phyloP scores from a whole-genome alignment of 2,329 filamentous ascomycete genomes.

The Dactylellina haptotyla region DNA sequence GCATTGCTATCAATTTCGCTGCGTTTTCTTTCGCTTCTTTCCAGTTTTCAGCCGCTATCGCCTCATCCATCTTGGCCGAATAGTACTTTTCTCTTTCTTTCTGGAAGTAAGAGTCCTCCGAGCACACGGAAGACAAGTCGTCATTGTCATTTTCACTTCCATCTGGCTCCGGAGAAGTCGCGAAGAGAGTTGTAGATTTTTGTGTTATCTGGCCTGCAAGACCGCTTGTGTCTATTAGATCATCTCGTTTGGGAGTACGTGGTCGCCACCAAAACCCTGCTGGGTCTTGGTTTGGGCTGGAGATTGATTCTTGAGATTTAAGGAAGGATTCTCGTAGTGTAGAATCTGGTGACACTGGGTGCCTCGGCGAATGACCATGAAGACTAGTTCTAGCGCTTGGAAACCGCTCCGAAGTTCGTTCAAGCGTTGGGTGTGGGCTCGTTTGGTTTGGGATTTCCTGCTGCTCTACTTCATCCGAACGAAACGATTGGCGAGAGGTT shows the following conservation, averaged over 20 bases:
- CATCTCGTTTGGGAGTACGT: neutral
- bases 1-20: slow-evolving; percentile 11
- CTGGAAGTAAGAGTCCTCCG: slow-evolving; percentile 33
- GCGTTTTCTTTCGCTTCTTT: slow-evolving; percentile 28
- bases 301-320: neutral
- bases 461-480: neutral
- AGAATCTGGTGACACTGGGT: neutral
- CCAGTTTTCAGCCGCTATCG: slow-evolving; percentile 17
- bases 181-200: neutral
- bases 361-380: neutral
- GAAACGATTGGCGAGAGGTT: neutral
- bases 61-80: slow-evolving; percentile 1
- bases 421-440: neutral
- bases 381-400: neutral
- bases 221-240: neutral
- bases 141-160: slow-evolving; percentile 34
- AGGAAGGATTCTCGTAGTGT: neutral
- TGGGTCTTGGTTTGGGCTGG: neutral
- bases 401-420: neutral
- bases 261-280: too few species aligned
- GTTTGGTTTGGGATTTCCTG: neutral
- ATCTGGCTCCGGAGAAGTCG: neutral
- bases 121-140: slow-evolving; percentile 46
- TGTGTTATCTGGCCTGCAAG: too few species aligned
- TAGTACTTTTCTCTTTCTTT: slow-evolving; percentile 40